Base-by-base conservation (phyloP, 306 rosid genomes). In the Castanea mollissima region DNA sequence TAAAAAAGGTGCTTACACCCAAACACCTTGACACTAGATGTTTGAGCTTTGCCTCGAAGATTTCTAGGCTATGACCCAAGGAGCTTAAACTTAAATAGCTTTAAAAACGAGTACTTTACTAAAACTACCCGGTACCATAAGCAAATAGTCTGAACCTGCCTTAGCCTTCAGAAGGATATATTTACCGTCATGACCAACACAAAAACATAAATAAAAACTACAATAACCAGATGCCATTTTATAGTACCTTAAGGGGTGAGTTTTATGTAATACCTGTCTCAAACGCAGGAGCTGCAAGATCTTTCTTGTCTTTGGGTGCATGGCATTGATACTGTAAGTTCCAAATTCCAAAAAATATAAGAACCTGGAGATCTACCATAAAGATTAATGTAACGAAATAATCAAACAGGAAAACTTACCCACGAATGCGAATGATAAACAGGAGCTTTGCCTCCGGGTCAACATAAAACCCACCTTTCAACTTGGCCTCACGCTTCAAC, bases 391-490 rank as follows among this genome's bases (percentile, higher is more conserved):
- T 27, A 3, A 11, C 21, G n/a, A 31, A 2, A 6, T 1, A 12
- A 71, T 2, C 0, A 44, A 41, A 21, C 10, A 74, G 0, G 75
- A 6, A 6, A 1, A 81, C 96, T 60, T 81, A 93, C 99, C 99
- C 99, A 18, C 99, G 93, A 41, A 92, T 95, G 34, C 98, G 97
- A 64, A 95, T 38, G 2, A 93, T 93, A 25, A 92, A 95, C 82
- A 95, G 76, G 8, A 95, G 92, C 88, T 95, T 95, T 0, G 98
- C 93, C 75, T 95, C 98, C 1, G 97, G 98, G 55, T 93, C 97
- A 23, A 95, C 99, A 86, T 95, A 95, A 74, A 92, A 95, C 41
- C 99, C 98, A 63, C 99, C 99, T 64, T 91, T 91, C 83, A 91
- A 85, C 86, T 89, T 95, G 2, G 46, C 46, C 3, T 41, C 46